Base-by-base conservation (phyloP, 2,329 filamentous ascomycete genomes). In the Aspergillus flavus region DNA sequence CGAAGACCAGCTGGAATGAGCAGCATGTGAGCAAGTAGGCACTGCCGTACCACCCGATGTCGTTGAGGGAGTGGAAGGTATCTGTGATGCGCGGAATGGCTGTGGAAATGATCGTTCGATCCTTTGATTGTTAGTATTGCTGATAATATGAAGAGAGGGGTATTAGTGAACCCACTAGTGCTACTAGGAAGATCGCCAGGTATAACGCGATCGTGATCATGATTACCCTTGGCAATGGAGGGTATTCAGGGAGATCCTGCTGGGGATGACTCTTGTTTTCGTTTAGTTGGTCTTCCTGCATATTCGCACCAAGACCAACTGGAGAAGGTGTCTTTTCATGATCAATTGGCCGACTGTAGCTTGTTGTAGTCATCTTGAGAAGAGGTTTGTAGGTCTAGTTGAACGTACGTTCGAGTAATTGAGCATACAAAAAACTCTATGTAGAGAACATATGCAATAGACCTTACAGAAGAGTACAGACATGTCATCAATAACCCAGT, bases 1-100 rank as follows among this genome's bases (percentile, higher is more conserved):
- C 78, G 12, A 64, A 79, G 54, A 73, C 48, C 7, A 75, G 65
- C 58, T 81, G 79, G 19, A 81, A 74, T 1, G 79, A 76, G 52
- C 57, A 59, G 21, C 57, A 55, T 11, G 57, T 58, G 3, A 66
- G 34, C n/a, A 64, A n/a, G 21, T 62, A 64, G 3, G 59, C 55
- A 6, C 59, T 64, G 9, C 59, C 57, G 60, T 58, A 70, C 64
- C 64, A 66, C 21, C 57, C 62, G 2, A 66, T 36, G 41, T 66
- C 64, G 12, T 43, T 36, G 5, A 61, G 45, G 1, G 64, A 58
- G 14, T 61, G 10, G 23, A 63, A 66, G 10, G 58, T 34, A n/a
- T 65, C 57, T 6, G 30, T 76, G 74, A 5, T 85, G 84, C 45
- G 43, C 5, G 57, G 57, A 12, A 52, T 50, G 21, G 57, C 57